Evolutionary conservation across 31 red algal genomes (phyloP), one percentile per base, ranked within the genome.

Genomic region (Odonthalia washingtoniensis): DNA sequence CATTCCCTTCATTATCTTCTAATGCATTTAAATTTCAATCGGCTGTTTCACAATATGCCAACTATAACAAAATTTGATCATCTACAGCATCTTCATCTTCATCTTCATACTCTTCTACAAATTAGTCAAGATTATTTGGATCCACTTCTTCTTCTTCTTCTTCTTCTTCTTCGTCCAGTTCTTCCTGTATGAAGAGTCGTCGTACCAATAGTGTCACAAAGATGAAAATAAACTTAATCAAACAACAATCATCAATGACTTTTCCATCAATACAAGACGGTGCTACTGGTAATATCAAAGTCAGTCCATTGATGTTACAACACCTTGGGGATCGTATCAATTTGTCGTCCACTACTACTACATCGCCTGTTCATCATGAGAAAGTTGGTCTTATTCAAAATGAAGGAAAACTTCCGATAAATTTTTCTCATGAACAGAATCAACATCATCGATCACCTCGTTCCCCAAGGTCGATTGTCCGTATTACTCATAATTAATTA

Each of bases 1-100:
- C 86, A 40, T 45, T 76, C 27, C 86, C 86, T 14, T 57, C 49
- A 21, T 21, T 57, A 14, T 9, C 21, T 57, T 9, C 9, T 14
- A 57, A 57, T 57, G 49, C 21, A 21, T 57, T 57, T 9, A 21
- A 57, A 21, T 57, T 57, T 21, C 49, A 9, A 57, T 57, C 21
- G 49, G 49, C 49, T 57, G 21, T 21, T 57, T 57, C 49, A 21
- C 21, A 9, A 9, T 21, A 14, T 9, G 12, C 49, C 21, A 9
- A 9, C 9, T 14, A 14, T 57, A 21, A 57, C 21, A 9, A 9
- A 21, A 9, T 57, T 21, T 57, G 12, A 57, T 14, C 49, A 9
- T 57, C 12, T 21, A 9, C 49, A 21, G 9, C 49, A n/a, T n/a
- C n/a, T n/a, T n/a, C n/a, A 14, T 57, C 49, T 21, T 21, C 49